Conservation (phyloP, 208 protist species). For the Strigomonas oncopelti region DNA sequence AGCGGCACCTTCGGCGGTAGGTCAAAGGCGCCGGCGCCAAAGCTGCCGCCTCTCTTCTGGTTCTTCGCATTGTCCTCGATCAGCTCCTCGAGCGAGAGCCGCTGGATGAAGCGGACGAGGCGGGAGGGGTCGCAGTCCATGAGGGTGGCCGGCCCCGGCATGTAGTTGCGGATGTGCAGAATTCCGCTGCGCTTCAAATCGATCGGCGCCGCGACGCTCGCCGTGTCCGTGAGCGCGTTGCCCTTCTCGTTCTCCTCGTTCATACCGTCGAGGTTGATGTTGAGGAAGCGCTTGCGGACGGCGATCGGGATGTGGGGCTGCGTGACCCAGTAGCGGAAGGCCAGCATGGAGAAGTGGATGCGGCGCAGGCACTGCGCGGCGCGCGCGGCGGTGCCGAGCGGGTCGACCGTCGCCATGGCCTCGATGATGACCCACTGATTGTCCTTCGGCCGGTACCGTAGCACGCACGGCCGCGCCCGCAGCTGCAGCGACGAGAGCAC, state of each 20-base stretch:
- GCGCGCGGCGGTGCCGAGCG: slow-evolving; percentile 49
- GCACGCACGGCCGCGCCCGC: slow-evolving; percentile 59
- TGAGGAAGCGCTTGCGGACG: slow-evolving; percentile 80
- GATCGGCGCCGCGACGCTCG: slow-evolving; percentile 61
- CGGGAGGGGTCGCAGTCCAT: slow-evolving; percentile 81
- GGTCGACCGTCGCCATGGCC: slow-evolving; percentile 66
- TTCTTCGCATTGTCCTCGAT: slow-evolving; percentile 47
- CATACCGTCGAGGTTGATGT: slow-evolving; percentile 64
- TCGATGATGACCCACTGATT: slow-evolving; percentile 90
- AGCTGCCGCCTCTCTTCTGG: slow-evolving; percentile 19
- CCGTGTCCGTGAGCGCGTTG: slow-evolving; percentile 39
- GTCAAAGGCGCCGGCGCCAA: slow-evolving; percentile 49
- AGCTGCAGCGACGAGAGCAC: slow-evolving; percentile 24
- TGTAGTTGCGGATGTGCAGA: slow-evolving; percentile 88
- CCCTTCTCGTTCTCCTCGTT: slow-evolving; percentile 53
- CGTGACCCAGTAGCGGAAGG: slow-evolving; percentile 73
- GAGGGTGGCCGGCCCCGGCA: slow-evolving; percentile 77
- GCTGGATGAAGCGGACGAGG: slow-evolving; percentile 84
- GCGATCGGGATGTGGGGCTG: slow-evolving; percentile 83
- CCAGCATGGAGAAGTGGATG: slow-evolving; percentile 76
- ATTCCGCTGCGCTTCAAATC: slow-evolving; percentile 87
- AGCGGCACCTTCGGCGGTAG: slow-evolving; percentile 24
- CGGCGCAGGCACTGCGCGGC: slow-evolving; percentile 56
- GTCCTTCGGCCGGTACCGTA: slow-evolving; percentile 83
- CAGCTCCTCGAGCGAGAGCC: slow-evolving; percentile 77